Conservation (phyloP, 2,329 filamentous ascomycete genomes). For the Neurospora crassa region DNA sequence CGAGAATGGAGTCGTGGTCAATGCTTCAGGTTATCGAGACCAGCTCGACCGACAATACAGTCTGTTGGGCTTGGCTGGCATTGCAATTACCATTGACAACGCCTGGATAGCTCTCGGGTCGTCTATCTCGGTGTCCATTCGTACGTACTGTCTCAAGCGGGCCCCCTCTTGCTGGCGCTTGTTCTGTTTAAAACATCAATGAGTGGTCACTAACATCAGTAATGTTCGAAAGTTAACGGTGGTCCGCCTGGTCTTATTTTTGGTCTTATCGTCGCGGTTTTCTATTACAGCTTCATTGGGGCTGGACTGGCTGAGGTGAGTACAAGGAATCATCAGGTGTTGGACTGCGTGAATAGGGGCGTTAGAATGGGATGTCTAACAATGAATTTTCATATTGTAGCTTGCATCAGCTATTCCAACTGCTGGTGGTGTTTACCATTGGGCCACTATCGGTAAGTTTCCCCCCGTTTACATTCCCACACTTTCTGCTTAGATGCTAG, state of each 20-base stretch:
- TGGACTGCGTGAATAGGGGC: background rate
- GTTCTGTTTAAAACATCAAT: background rate
- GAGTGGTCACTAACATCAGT: background rate
- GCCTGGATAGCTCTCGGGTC: constrained; percentile 56
- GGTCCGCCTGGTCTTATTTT: constrained; percentile 33
- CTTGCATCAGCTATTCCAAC: constrained; percentile 53
- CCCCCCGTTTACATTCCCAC: background rate
- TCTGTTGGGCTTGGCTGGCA: constrained; percentile 47
- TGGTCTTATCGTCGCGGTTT: constrained; percentile 31
- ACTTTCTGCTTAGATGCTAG: background rate
- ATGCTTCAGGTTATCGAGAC: constrained; percentile 54
- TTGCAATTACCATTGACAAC: constrained; percentile 54
- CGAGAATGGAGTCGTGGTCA: constrained; percentile 37
- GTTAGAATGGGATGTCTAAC: background rate
- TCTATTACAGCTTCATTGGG: constrained; percentile 34
- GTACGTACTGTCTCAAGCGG: constrained; percentile 19
- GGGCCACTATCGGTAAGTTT: constrained; percentile 37
- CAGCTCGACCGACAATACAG: constrained; percentile 55
- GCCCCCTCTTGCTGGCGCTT: background rate
- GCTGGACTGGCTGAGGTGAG: constrained; percentile 31
- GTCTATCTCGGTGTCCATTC: constrained; percentile 44
- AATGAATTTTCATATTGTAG: constrained; percentile 23
- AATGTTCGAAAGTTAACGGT: constrained; percentile 25
- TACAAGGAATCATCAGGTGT: background rate
- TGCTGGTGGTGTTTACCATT: constrained; percentile 50